A percentile compares a stretch with the other conserved stretches of the same genome.
phyloP scores from a whole-genome alignment of 2,329 filamentous ascomycete genomes.

The Arthroderma sp. region DNA sequence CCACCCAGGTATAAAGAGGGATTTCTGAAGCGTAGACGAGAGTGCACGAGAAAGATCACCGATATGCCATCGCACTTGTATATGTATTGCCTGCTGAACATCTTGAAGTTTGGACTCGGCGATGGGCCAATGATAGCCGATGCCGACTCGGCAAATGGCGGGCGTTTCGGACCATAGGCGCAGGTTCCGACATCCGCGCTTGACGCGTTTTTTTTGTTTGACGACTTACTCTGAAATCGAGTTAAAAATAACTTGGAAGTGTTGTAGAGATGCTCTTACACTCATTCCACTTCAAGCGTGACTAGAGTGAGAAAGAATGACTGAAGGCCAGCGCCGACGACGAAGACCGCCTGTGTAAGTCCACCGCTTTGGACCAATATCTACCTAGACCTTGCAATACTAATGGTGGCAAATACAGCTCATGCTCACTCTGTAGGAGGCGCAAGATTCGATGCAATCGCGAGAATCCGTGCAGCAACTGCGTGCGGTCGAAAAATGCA shows the following conservation, averaged over 20 bases:
- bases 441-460: conserved; percentile 52
- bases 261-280: too few relatives aligned
- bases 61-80: too few relatives aligned
- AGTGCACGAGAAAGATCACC: too few relatives aligned
- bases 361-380: not conserved
- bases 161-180: conserved; percentile 13
- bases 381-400: conserved; percentile 6
- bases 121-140: too few relatives aligned
- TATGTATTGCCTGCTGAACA: too few relatives aligned
- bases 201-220: not conserved
- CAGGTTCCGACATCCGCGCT: conserved; percentile 10
- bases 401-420: conserved; percentile 20
- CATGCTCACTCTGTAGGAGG: conserved; percentile 45
- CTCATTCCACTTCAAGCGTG: too few relatives aligned
- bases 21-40: too few relatives aligned
- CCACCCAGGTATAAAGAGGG: too few relatives aligned
- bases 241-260: too few relatives aligned
- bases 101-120: too few relatives aligned
- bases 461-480: conserved; percentile 46
- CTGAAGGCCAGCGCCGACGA: conserved; percentile 23
- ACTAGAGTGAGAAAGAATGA: conserved; percentile 9
- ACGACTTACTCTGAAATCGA: too few relatives aligned
- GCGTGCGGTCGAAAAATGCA: conserved; percentile 40
- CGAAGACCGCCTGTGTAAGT: conserved; percentile 34
- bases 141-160: conserved; percentile 15